phyloP scores from a whole-genome alignment of 225 moss, liverwort and hornwort species.

The Pleurozium schreberi region DNA sequence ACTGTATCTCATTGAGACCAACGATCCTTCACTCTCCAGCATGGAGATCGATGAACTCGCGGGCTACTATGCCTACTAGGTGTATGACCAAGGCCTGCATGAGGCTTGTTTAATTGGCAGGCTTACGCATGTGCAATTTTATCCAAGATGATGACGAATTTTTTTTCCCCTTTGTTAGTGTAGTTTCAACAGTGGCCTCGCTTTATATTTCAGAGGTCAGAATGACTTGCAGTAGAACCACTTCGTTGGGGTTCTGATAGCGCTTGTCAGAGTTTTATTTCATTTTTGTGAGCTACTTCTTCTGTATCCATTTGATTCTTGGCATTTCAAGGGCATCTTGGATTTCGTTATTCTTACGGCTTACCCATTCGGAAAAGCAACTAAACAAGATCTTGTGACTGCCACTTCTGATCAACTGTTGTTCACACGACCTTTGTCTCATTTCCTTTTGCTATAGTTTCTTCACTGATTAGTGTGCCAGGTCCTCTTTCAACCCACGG shows the following conservation, averaged over 20 bases:
- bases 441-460: neutral
- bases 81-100: neutral
- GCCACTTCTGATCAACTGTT: neutral
- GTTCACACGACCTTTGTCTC: neutral
- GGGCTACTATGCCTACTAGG: slow-evolving; percentile 20
- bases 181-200: neutral
- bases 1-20: slow-evolving; percentile 25
- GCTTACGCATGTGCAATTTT: neutral
- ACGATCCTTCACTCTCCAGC: slow-evolving; percentile 29
- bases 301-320: slow-evolving; percentile 10
- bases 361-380: neutral
- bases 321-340: neutral
- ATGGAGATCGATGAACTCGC: slow-evolving; percentile 26
- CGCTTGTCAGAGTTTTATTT: neutral
- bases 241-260: neutral
- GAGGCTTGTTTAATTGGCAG: neutral
- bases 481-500: neutral
- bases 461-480: neutral
- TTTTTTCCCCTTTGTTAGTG: neutral
- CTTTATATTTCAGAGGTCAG: neutral
- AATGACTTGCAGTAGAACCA: neutral
- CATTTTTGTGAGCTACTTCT: neutral
- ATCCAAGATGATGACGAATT: slow-evolving; percentile 16
- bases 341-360: neutral
- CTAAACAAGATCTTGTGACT: neutral